Evolutionary conservation across 2,329 filamentous ascomycete species (phyloP), one percentile per base, ranked within the genome.

Genomic region (Phaeoacremonium minimum): DNA sequence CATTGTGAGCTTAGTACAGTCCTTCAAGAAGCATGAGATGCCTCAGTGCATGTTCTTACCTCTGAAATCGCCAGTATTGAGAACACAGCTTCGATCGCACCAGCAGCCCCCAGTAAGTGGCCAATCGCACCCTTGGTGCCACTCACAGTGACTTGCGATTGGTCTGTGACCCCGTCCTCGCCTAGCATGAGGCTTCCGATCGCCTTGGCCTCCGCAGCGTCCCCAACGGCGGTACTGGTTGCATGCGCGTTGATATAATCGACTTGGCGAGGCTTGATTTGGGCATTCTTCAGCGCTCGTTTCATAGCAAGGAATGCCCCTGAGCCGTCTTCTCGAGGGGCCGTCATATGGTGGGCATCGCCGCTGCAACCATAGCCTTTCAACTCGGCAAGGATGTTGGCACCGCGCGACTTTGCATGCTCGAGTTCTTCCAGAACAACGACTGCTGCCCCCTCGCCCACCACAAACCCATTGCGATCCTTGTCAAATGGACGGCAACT

Each of bases 191-290:
- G 61, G 1, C 76, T 65, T 43, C 80, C 83, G 48, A 97, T 91
- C 0, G 93, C 93, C 7, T 71, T 66, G 34, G 91, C 91, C 63
- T 98, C 93, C 2, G 93, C 91, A 15, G 77, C 75, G 63, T 98
- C 93, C 1, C 93, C 93, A 3, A 97, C 73, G 6, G 72, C 60
- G 0, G 91, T 98, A 15, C 86, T 87, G 2, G 93, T 98, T 1
- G 91, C 93, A 56, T 98, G 93, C 2, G 93, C 93, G 53, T 97
- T 98, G 55, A 98, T 77, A 57, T 98, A 98, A 57, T 90, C 87
- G 5, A 98, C 80, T 28, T 80, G 65, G 1, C 63, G 62, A 0
- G 93, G 90, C 35, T 69, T 70, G 26, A 95, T 53, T 1, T 71
- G 63, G 0, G 89, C 88, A 52, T 86, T 77, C 49, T 73, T 80